Percentiles rank a stretch among this genome's conserved stretches.
Evolutionary conservation across 768 basidiomycete genomes (phyloP).

Genomic region (Collybia sordida): DNA sequence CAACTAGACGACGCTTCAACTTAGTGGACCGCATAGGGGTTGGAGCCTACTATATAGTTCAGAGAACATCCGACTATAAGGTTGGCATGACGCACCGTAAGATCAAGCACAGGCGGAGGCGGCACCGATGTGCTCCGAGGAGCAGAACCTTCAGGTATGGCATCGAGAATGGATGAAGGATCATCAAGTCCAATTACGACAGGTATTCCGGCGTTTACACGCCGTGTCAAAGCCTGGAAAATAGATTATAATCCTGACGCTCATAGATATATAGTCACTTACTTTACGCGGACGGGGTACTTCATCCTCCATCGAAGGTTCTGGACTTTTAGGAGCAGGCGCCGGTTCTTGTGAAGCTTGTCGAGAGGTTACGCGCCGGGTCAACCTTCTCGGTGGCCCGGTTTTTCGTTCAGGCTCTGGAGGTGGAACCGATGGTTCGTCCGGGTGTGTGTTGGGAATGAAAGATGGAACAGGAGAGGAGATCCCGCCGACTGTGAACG

Average conservation of each 20-base stretch:
- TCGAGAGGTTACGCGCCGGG: conserved; percentile 39
- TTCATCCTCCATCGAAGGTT: conserved; percentile 14
- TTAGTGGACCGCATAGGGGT: conserved; percentile 36
- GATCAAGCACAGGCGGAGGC: conserved; percentile 14
- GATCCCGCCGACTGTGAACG: conserved; percentile 12
- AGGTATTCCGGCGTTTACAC: conserved; percentile 35
- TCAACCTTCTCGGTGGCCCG: conserved; percentile 22
- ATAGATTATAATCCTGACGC: background rate
- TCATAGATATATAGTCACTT: conserved; percentile 1
- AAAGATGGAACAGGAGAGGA: conserved; percentile 45
- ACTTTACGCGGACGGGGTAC: conserved; percentile 31
- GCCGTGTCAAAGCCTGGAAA: conserved; percentile 41
- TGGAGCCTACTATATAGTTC: conserved; percentile 30
- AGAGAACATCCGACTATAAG: background rate
- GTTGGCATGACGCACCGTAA: conserved; percentile 15
- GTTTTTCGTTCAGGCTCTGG: conserved; percentile 14
- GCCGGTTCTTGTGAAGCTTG: conserved; percentile 38
- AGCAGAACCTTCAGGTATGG: conserved; percentile 22
- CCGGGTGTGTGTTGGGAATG: conserved; percentile 51
- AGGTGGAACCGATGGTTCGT: conserved; percentile 46
- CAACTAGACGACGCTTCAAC: conserved; percentile 57
- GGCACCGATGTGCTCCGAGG: conserved; percentile 15
- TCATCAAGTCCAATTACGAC: conserved; percentile 46
- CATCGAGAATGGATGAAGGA: conserved; percentile 36
- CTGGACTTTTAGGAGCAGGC: conserved; percentile 7